A percentile compares a stretch with the other conserved stretches of the same genome.
Conservation (phyloP, 2,329 filamentous ascomycete genomes). For the Fusarium mangiferae region DNA sequence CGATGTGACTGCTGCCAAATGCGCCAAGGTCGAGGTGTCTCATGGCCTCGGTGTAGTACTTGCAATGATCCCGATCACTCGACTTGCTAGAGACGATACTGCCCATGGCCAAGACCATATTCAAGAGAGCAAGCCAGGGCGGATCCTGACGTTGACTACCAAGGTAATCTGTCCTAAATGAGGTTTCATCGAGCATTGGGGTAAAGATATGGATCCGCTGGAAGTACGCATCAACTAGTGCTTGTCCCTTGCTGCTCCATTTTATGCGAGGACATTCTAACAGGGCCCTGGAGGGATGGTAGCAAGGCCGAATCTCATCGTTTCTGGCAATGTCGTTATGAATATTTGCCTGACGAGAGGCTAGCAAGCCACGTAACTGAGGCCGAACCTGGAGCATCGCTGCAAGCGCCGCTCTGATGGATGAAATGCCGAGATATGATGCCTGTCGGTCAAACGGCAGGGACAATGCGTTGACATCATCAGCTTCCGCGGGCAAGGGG, state of each 20-base stretch:
- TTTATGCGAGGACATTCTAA: background rate
- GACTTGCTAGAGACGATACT: slow-evolving; percentile 4
- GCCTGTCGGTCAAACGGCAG: slow-evolving; percentile 6
- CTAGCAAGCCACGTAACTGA: background rate
- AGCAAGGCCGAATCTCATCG: background rate
- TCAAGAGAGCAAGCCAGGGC: slow-evolving; percentile 1
- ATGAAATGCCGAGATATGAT: slow-evolving; percentile 6
- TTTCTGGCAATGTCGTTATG: background rate
- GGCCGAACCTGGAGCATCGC: slow-evolving; percentile 7
- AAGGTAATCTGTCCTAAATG: background rate
- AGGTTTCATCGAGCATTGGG: background rate
- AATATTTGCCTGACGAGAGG: background rate
- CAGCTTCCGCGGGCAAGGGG: slow-evolving; percentile 1
- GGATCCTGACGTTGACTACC: background rate
- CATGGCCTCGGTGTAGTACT: slow-evolving; percentile 5
- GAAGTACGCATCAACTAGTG: slow-evolving; percentile 4
- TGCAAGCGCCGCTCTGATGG: slow-evolving; percentile 4
- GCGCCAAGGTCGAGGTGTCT: background rate
- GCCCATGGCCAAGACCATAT: slow-evolving; percentile 6
- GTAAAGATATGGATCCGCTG: slow-evolving; percentile 6
- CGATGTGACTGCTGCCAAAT: slow-evolving; percentile 2
- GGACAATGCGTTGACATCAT: slow-evolving; percentile 9
- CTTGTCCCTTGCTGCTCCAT: slow-evolving; percentile 1
- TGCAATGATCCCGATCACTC: background rate
- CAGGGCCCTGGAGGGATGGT: background rate